A percentile compares a stretch with the other conserved stretches of the same genome.
Evolutionary conservation across 1,284 basidiomycete genomes (phyloP).

Genomic region (Ceratobasidium sp.): DNA sequence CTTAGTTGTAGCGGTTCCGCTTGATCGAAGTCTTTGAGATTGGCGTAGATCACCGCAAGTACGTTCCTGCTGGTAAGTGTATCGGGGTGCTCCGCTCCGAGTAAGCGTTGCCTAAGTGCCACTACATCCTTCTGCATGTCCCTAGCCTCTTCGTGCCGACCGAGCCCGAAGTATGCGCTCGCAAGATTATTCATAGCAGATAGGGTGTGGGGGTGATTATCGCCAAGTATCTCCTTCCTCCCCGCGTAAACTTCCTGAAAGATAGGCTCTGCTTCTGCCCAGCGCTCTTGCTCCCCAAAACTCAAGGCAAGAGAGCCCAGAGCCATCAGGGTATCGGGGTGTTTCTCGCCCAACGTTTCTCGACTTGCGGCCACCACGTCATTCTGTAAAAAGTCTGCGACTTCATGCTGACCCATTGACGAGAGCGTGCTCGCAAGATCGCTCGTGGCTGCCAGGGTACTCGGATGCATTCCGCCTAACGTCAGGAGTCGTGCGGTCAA

Average conservation of each 20-base stretch:
- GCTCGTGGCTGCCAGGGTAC: neutral
- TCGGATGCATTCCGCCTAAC: slow-evolving; percentile 12
- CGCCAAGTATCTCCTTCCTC: slow-evolving; percentile 6
- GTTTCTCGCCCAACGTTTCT: neutral
- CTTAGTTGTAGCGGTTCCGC: slow-evolving; percentile 14
- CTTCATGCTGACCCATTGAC: neutral
- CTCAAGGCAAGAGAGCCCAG: neutral
- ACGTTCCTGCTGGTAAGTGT: slow-evolving; percentile 1
- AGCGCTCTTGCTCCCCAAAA: neutral
- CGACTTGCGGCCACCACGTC: neutral
- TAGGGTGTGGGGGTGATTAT: slow-evolving; percentile 23
- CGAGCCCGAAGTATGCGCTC: neutral
- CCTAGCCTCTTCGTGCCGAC: slow-evolving; percentile 21
- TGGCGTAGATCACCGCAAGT: neutral
- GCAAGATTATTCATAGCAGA: slow-evolving; percentile 32
- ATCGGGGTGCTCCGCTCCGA: slow-evolving; percentile 29
- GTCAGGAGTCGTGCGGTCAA: neutral
- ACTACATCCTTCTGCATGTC: neutral
- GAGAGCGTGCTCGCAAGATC: slow-evolving; percentile 9
- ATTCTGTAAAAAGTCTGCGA: neutral
- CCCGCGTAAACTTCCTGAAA: neutral
- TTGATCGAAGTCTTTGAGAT: neutral
- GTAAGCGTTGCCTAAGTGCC: neutral
- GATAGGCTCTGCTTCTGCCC: slow-evolving; percentile 16
- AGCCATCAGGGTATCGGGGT: slow-evolving; percentile 13